These are phyloP conservation scores for Calycina herbarum DNA, from an alignment of 2,329 filamentous ascomycete genomes.

Conservation along the genomic window DNA sequence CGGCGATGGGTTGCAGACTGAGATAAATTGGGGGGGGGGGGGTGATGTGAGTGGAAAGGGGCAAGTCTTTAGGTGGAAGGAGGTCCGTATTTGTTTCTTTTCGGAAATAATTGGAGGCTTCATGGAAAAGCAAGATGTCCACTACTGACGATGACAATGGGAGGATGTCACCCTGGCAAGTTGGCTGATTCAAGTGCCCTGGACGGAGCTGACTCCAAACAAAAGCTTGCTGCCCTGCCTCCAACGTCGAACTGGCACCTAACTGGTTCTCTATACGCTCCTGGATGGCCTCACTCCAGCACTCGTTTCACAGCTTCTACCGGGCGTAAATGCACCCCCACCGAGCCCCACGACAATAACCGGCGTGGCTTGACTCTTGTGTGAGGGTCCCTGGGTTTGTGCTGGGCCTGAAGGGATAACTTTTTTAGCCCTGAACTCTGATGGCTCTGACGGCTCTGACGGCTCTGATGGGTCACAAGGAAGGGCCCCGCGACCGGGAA, in stretches of 20 bases:
- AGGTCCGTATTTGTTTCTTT: conserved; percentile 5
- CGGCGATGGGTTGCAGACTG: conserved; percentile 1
- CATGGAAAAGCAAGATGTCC: too few species aligned
- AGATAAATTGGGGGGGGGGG: not conserved
- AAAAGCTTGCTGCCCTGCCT: not conserved
- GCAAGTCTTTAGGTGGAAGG: not conserved
- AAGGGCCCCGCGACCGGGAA: not conserved
- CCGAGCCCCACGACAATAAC: too few species aligned
- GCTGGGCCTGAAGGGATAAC: too few species aligned
- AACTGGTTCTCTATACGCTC: too few species aligned
- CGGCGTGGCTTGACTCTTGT: too few species aligned
- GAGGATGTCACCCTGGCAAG: not conserved
- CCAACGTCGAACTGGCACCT: not conserved
- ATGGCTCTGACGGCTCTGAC: too few species aligned
- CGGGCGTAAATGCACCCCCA: too few species aligned
- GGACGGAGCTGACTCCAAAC: not conserved
- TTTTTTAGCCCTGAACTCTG: too few species aligned
- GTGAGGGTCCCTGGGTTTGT: too few species aligned
- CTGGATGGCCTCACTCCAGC: too few species aligned
- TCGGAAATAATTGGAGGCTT: not conserved
- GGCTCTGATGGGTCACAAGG: not conserved
- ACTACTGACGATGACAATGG: not conserved
- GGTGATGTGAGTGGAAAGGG: not conserved
- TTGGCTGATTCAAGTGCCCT: not conserved
- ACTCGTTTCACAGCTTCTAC: too few species aligned